phyloP scores from a whole-genome alignment of 495 filamentous ascomycete species.

The Tuber melanosporum region DNA sequence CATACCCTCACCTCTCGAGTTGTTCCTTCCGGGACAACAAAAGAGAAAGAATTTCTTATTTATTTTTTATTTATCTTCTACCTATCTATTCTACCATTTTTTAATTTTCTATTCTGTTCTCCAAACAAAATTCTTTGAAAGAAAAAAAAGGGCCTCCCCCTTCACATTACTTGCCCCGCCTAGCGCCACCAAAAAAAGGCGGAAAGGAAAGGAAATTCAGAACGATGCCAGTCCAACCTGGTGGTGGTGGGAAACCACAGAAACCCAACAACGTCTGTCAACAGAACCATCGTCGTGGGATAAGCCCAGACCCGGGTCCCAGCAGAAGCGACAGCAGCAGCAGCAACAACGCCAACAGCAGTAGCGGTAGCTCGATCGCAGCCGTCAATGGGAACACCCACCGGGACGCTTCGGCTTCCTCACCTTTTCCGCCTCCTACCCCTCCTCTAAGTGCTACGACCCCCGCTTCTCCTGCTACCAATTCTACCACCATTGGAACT shows the following conservation, averaged over 20 bases:
- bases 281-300: constrained; percentile 33
- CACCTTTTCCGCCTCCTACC: background rate
- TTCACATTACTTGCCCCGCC: constrained; percentile 20
- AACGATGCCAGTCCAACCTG: constrained; percentile 33
- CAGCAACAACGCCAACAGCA: constrained; percentile 12
- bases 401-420: constrained; percentile 15
- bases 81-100: background rate
- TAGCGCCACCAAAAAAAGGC: constrained; percentile 17
- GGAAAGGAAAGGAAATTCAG: background rate
- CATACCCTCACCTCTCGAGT: background rate
- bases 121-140: background rate
- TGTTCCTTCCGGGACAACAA: background rate
- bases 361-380: constrained; percentile 11
- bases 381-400: constrained; percentile 23
- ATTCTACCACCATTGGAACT: constrained; percentile 2
- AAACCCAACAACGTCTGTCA: constrained; percentile 29
- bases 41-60: background rate
- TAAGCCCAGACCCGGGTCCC: constrained; percentile 27
- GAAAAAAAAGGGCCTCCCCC: background rate
- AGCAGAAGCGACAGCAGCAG: constrained; percentile 11
- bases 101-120: background rate
- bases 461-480: background rate
- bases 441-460: background rate
- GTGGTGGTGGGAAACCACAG: constrained; percentile 30
- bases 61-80: background rate